These are phyloP conservation scores for Russula emetica DNA, from an alignment of 768 basidiomycete species.

Conservation along the genomic window DNA sequence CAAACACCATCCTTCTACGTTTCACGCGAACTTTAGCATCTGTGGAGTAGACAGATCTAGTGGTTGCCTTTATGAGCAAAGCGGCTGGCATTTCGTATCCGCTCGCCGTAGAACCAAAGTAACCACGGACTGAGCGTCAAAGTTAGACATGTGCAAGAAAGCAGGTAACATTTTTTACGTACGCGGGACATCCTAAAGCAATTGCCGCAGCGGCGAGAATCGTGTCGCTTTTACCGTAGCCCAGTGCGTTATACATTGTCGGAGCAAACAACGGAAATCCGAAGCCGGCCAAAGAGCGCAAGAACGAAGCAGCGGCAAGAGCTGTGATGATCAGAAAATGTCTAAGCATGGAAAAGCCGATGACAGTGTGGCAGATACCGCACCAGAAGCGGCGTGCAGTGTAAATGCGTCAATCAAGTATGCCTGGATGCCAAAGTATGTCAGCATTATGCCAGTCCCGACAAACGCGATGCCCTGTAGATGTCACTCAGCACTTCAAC, in stretches of 20 bases:
- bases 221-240: constrained; percentile 66
- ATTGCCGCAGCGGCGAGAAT: constrained; percentile 58
- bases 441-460: constrained; percentile 55
- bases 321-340: constrained; percentile 37
- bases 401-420: constrained; percentile 68
- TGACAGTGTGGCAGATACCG: constrained; percentile 15
- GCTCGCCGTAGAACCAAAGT: constrained; percentile 45
- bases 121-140: constrained; percentile 40
- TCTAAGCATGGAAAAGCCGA: constrained; percentile 14
- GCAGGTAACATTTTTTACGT: constrained; percentile 11
- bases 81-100: constrained; percentile 34
- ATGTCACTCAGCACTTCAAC: constrained; percentile 15
- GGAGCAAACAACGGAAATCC: constrained; percentile 77
- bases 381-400: constrained; percentile 63
- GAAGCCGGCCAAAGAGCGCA: constrained; percentile 67
- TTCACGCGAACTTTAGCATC: background rate
- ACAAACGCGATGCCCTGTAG: constrained; percentile 53
- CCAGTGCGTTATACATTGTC: constrained; percentile 58
- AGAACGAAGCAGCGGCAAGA: constrained; percentile 59
- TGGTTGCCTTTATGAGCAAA: background rate
- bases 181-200: constrained; percentile 52
- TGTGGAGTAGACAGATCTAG: background rate
- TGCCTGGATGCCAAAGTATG: constrained; percentile 58
- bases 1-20: background rate
- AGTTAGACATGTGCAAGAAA: constrained; percentile 30